Evolutionary conservation across 2,329 filamentous ascomycete genomes (phyloP).

Genomic region (Claviceps cyperi): DNA sequence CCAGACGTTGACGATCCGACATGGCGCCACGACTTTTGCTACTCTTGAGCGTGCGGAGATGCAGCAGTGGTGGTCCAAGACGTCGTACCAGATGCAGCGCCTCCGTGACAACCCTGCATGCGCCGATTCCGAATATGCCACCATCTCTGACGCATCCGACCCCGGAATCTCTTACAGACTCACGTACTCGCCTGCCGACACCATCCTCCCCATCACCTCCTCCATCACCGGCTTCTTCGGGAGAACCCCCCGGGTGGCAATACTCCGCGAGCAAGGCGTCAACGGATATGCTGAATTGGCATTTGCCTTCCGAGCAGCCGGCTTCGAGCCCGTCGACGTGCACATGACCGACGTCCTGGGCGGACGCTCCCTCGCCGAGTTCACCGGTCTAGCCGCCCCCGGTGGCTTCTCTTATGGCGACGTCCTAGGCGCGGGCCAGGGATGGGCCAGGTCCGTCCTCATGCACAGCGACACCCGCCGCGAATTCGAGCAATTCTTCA

Average conservation of each 20-base stretch:
- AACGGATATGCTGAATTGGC: slow-evolving; percentile 98
- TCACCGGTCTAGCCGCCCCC: slow-evolving; percentile 82
- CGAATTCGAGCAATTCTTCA: slow-evolving; percentile 77
- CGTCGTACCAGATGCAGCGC: slow-evolving; percentile 82
- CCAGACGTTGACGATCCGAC: slow-evolving; percentile 64
- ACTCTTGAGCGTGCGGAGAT: slow-evolving; percentile 55
- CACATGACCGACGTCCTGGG: slow-evolving; percentile 91
- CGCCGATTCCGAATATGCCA: slow-evolving; percentile 68
- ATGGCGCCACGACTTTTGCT: slow-evolving; percentile 54
- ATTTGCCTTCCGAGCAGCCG: slow-evolving; percentile 81
- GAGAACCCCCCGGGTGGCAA: slow-evolving; percentile 62
- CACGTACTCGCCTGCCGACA: slow-evolving; percentile 66
- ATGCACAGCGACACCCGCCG: slow-evolving; percentile 62
- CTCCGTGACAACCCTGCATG: slow-evolving; percentile 78
- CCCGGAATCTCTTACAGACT: slow-evolving; percentile 77
- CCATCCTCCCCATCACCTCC: slow-evolving; percentile 46
- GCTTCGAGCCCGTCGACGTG: slow-evolving; percentile 83
- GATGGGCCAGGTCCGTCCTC: slow-evolving; percentile 89
- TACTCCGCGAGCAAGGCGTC: slow-evolving; percentile 87
- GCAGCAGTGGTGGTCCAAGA: slow-evolving; percentile 78
- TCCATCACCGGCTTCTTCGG: slow-evolving; percentile 37
- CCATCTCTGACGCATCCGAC: slow-evolving; percentile 60
- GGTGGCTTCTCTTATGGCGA: slow-evolving; percentile 95
- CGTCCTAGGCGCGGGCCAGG: slow-evolving; percentile 75
- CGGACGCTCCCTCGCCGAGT: slow-evolving; percentile 65